Base-by-base conservation (phyloP, 805 yeast species). In the Candida taoyuanica region DNA sequence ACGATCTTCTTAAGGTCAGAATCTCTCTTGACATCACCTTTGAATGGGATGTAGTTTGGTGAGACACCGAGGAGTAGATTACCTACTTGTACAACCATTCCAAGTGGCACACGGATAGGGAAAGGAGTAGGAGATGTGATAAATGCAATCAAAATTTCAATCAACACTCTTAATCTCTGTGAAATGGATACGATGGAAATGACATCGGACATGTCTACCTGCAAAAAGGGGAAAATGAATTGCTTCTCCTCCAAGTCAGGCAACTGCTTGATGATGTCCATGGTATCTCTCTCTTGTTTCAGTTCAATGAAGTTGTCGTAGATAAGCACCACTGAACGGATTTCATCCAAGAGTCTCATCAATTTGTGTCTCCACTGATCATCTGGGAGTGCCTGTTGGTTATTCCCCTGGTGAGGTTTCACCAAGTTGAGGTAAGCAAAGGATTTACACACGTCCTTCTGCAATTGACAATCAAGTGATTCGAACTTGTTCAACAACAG, bases 51-150 rank as follows among this genome's bases (percentile, higher is more conserved):
- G 44, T 74, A 76, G 37, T 68, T 73, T 12, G 71, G 59, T 46
- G 79, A 76, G 41, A 85, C 58, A 14, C 79, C 68, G 41, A 75
- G 59, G 13, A 81, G 52, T 11, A 78, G 60, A 49, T 82, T 87
- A 17, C 69, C 63, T 34, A 80, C 43, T 7, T 65, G 55, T 5
- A 81, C 53, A 3, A 82, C 53, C 31, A 62, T 50, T 1, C 91
- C 89, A 12, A 85, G 46, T 3, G 94, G 93, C 7, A 84, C 68
- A 44, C 70, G 65, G 7, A 79, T 70, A 11, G 78, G 64, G 48
- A 65, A 70, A 29, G 73, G 75, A 2, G 87, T 77, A 18, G 76
- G 71, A 7, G 75, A 63, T 3, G 70, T 59, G 24, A 77, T 53
- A 40, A 71, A 74, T 2, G 72, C 60, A 40, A 56, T 46, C 45